phyloP scores from a whole-genome alignment of 2,329 filamentous ascomycete genomes.

The Arachnopeziza araneosa region DNA sequence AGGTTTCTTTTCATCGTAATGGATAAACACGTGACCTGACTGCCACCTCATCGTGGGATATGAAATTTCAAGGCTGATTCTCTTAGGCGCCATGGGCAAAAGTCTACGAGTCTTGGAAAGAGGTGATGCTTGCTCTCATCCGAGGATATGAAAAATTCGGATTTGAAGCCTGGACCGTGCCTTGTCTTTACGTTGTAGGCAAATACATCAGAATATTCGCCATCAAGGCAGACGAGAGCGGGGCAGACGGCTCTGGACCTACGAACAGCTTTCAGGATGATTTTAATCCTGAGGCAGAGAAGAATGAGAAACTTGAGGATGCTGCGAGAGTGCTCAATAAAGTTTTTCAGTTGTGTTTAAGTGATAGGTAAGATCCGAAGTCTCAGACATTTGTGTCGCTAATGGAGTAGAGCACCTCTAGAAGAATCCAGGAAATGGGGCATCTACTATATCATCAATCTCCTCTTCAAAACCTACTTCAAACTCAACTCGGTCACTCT shows the following conservation, averaged over 20 bases:
- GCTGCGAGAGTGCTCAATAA: constrained; percentile 85
- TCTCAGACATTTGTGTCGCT: neutral
- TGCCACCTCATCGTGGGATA: neutral
- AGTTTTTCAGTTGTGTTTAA: constrained; percentile 85
- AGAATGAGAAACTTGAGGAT: constrained; percentile 83
- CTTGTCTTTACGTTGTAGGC: constrained; percentile 80
- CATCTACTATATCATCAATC: constrained; percentile 88
- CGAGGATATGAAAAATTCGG: constrained; percentile 72
- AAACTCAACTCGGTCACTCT: constrained; percentile 86
- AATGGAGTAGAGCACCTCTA: constrained; percentile 59
- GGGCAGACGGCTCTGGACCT: constrained; percentile 39
- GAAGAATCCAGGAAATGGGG: constrained; percentile 96
- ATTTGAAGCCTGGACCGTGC: constrained; percentile 88
- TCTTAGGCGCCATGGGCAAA: constrained; percentile 52
- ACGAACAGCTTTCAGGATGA: constrained; percentile 66
- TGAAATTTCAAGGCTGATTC: neutral
- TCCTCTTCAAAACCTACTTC: constrained; percentile 98
- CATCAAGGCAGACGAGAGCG: constrained; percentile 78
- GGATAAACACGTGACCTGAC: neutral
- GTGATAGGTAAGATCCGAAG: constrained; percentile 64
- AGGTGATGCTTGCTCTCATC: constrained; percentile 69
- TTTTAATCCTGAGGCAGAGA: constrained; percentile 67
- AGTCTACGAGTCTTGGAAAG: constrained; percentile 86
- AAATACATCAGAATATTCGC: constrained; percentile 85
- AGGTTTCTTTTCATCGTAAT: neutral